Evolutionary conservation across 257 asterid genomes (phyloP).

Genomic region (Solanum lycopersicoides): DNA sequence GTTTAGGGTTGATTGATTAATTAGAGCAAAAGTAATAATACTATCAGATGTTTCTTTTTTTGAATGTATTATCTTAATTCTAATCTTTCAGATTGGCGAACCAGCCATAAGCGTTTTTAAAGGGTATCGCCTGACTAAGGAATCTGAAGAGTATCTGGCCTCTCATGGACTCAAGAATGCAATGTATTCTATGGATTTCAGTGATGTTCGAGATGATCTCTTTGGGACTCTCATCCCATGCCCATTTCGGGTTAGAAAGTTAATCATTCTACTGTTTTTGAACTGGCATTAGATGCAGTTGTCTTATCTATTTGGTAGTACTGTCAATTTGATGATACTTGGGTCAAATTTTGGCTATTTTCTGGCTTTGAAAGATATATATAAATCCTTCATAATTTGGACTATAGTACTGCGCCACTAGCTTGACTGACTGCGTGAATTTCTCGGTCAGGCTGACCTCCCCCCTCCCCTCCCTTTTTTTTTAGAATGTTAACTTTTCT

Average conservation of each 20-base stretch:
- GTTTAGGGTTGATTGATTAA: not conserved
- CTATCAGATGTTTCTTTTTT: not conserved
- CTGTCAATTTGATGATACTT: not conserved
- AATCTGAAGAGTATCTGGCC: slow-evolving; percentile 72
- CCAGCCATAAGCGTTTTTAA: slow-evolving; percentile 57
- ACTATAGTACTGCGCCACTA: not conserved
- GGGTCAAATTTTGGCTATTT: not conserved
- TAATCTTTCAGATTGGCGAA: slow-evolving; percentile 44
- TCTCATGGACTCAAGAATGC: slow-evolving; percentile 78
- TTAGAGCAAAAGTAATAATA: not conserved
- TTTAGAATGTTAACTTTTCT: not conserved
- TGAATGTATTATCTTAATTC: not conserved
- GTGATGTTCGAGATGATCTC: slow-evolving; percentile 59
- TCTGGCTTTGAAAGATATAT: not conserved
- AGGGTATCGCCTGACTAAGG: slow-evolving; percentile 67
- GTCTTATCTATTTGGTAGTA: not conserved
- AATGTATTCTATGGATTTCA: slow-evolving; percentile 48
- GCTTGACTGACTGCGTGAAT: not conserved
- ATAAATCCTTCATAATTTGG: not conserved
- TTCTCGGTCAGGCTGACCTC: not conserved
- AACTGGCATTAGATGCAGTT: not conserved
- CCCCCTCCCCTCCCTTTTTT: no score
- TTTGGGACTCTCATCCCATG: slow-evolving; percentile 73
- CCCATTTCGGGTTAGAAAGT: slow-evolving; percentile 70
- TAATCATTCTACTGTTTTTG: not conserved